Percentiles rank a stretch among this genome's conserved stretches.
phyloP scores from a whole-genome alignment of 495 filamentous ascomycete species.

The Aspergillus coremiiformis region DNA sequence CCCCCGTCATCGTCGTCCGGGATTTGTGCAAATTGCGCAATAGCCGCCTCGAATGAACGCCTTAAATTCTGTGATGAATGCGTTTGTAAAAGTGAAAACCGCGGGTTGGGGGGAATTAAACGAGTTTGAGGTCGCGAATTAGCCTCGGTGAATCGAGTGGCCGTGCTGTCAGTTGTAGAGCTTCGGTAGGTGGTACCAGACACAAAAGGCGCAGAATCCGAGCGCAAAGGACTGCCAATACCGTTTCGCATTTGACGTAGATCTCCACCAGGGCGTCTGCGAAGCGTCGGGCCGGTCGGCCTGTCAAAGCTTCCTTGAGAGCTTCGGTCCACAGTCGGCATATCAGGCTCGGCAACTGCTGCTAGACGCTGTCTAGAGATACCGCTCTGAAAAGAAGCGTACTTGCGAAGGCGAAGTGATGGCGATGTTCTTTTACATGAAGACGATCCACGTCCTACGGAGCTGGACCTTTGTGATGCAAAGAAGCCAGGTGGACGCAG shows the following conservation, averaged over 20 bases:
- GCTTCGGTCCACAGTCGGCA: conserved; percentile 38
- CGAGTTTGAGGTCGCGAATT: conserved; percentile 27
- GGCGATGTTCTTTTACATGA: conserved; percentile 23
- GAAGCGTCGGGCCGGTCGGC: conserved; percentile 50
- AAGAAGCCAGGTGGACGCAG: conserved; percentile 14
- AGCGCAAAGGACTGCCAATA: conserved; percentile 54
- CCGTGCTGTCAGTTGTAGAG: conserved; percentile 46
- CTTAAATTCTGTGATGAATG: conserved; percentile 71
- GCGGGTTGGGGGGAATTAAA: conserved; percentile 35
- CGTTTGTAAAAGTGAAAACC: conserved; percentile 61
- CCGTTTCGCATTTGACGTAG: conserved; percentile 72
- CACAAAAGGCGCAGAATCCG: conserved; percentile 61
- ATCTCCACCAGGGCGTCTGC: conserved; percentile 84
- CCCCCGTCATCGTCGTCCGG: conserved; percentile 93
- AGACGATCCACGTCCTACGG: conserved; percentile 24
- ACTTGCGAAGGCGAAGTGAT: conserved; percentile 47
- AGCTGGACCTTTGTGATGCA: conserved; percentile 27
- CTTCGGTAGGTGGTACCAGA: conserved; percentile 64
- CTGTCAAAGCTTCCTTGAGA: conserved; percentile 32
- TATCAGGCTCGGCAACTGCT: conserved; percentile 51
- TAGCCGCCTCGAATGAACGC: conserved; percentile 84
- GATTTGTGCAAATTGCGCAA: conserved; percentile 79
- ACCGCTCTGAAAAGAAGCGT: conserved; percentile 68
- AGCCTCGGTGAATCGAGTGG: conserved; percentile 15
- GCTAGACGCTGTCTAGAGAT: conserved; percentile 53